Base-by-base conservation (phyloP, 495 filamentous ascomycete genomes). In the Talaromyces wortmannii region DNA sequence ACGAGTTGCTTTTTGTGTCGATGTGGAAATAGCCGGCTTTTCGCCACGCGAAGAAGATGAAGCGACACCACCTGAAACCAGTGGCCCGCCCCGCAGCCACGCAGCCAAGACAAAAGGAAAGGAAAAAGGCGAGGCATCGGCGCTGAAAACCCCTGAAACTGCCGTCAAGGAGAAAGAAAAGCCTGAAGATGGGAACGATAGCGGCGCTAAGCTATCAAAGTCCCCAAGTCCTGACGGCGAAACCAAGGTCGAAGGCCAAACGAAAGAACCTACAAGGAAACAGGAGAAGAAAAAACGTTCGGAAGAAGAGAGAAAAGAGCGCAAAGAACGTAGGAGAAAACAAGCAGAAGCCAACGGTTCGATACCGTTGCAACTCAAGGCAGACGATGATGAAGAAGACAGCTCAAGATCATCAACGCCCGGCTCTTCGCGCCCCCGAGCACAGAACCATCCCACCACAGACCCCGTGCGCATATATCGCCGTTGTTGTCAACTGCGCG, bases 401-500 rank as follows among this genome's bases (percentile, higher is more conserved):
- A 80, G 70, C 55, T 4, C 57, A 32, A 63, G 52, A 32, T 45
- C 61, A 13, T 58, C 67, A 49, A 61, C 65, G 10, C 66, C 65
- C 53, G 42, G 57, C 10, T 48, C 29, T 12, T 42, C 65, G 11
- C 69, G 69, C 17, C 56, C 82, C 15, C 83, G 76, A 55, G 75
- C 80, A 12, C 84, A 87, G 59, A 78, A 81, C 50, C 80, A 78
- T 31, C 91, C 92, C 0, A 97, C 92, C 4, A 96, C 88, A 15
- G 92, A 96, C 64, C 92, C 94, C 6, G 79, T 91, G 7, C 82
- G 92, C 54, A 96, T 98, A 66, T 98, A 98, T 68, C 82, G 91
- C 49, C 82, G 94, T 53, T 97, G 94, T 66, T 97, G 94, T 63
- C 92, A 97, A 62, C 74, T 98, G 23, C 78, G 94, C 57, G 94